These are phyloP conservation scores for Starmera caribaea DNA, from an alignment of 805 yeast species.

Conservation along the genomic window DNA sequence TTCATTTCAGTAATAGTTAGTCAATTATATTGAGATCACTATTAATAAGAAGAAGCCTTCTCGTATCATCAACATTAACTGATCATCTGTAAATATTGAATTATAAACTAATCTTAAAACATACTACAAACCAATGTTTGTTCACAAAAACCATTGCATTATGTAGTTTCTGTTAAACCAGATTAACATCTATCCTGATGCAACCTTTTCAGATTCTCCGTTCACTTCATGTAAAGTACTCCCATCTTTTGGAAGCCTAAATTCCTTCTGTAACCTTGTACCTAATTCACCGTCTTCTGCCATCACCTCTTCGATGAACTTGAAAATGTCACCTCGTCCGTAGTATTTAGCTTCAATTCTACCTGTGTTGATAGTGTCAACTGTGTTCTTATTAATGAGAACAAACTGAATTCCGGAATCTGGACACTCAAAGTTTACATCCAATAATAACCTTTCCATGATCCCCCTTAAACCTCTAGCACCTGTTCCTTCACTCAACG, in stretches of 20 bases:
- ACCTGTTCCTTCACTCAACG: slow-evolving; percentile 46
- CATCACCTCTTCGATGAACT: slow-evolving; percentile 29
- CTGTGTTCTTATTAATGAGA: slow-evolving; percentile 35
- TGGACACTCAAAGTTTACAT: slow-evolving; percentile 50
- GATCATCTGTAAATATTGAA: too few relatives aligned
- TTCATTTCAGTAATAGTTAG: too few relatives aligned
- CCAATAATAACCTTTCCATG: slow-evolving; percentile 39
- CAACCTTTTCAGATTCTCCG: too few relatives aligned
- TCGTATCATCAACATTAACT: too few relatives aligned
- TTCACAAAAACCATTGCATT: too few relatives aligned
- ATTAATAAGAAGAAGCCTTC: too few relatives aligned
- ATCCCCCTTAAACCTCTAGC: slow-evolving; percentile 51
- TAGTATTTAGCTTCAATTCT: slow-evolving; percentile 33
- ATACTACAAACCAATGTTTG: too few relatives aligned
- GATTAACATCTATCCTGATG: too few relatives aligned
- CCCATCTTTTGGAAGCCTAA: slow-evolving; percentile 4
- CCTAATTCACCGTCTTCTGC: slow-evolving; percentile 33
- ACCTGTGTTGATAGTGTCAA: slow-evolving; percentile 25
- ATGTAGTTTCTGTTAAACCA: too few relatives aligned
- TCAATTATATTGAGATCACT: too few relatives aligned
- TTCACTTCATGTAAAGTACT: too few relatives aligned
- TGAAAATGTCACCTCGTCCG: slow-evolving; percentile 31
- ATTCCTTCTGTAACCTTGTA: slow-evolving; percentile 22
- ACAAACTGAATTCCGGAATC: slow-evolving; percentile 45
- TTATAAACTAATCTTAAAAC: too few relatives aligned